These are phyloP conservation scores for Solanum hybrid DNA, from an alignment of 305 asterid species.

Conservation along the genomic window DNA sequence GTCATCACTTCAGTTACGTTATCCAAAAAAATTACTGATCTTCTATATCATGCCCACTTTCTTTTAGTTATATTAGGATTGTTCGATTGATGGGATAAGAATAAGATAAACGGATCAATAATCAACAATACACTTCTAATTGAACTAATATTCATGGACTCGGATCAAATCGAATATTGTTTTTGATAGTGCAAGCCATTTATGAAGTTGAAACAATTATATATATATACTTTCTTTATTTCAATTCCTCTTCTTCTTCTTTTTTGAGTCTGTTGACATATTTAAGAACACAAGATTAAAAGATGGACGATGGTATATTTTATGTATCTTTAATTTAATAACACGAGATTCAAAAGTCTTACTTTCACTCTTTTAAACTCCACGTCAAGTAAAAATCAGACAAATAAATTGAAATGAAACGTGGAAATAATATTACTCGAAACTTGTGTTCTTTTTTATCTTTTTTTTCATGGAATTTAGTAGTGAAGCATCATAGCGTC, in stretches of 20 bases:
- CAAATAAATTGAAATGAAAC: no score
- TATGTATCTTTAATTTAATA: background rate
- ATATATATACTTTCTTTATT: background rate
- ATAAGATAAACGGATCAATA: background rate
- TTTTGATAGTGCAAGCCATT: background rate
- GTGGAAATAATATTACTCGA: no score
- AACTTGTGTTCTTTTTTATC: background rate
- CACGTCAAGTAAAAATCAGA: background rate
- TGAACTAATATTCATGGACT: background rate
- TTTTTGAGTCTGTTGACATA: background rate
- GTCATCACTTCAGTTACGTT: background rate
- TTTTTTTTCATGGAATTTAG: background rate
- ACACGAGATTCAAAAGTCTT: no score
- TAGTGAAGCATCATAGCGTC: background rate
- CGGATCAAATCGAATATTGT: background rate
- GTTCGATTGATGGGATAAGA: background rate
- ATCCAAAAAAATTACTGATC: background rate
- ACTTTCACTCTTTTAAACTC: background rate
- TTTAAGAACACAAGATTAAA: background rate
- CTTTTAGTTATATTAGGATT: background rate
- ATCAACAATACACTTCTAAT: background rate
- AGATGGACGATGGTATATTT: no score
- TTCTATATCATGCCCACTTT: background rate
- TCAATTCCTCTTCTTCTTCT: background rate
- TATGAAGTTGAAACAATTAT: background rate